A percentile compares a stretch with the other conserved stretches of the same genome.
These are phyloP conservation scores for Polytrichum formosum DNA, from an alignment of 225 moss, liverwort and hornwort genomes.

Conservation along the genomic window DNA sequence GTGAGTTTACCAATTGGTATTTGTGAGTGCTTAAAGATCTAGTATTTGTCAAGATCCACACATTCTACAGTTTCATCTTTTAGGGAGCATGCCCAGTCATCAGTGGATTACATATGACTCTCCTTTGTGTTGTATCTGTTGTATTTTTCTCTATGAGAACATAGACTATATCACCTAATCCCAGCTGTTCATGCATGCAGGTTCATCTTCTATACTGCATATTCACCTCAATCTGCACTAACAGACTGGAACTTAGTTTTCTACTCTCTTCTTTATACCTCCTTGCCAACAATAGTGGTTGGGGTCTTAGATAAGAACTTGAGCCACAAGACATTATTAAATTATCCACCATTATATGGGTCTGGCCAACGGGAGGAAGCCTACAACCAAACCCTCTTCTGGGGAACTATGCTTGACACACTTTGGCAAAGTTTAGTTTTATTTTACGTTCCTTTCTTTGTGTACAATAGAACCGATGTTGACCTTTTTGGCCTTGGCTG, in stretches of 20 bases:
- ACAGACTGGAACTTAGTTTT: slow-evolving; percentile 56
- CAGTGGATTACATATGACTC: too few relatives aligned
- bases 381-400: slow-evolving; percentile 42
- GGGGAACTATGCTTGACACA: slow-evolving; percentile 53
- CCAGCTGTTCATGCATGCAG: slow-evolving; percentile 19
- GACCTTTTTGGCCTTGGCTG: slow-evolving; percentile 43
- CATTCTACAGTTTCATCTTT: too few relatives aligned
- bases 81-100: too few relatives aligned
- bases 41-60: too few relatives aligned
- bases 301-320: slow-evolving; percentile 55
- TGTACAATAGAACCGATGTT: slow-evolving; percentile 25
- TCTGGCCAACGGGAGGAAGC: slow-evolving; percentile 30
- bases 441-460: slow-evolving; percentile 45
- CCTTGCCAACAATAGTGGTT: slow-evolving; percentile 48
- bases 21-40: too few relatives aligned
- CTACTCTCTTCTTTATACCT: slow-evolving; percentile 50
- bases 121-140: too few relatives aligned
- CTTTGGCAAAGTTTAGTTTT: slow-evolving; percentile 58
- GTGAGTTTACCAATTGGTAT: slow-evolving; percentile 15
- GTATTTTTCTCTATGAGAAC: too few relatives aligned
- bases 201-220: slow-evolving; percentile 48
- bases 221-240: slow-evolving; percentile 41
- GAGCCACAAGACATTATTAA: slow-evolving; percentile 34
- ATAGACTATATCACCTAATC: not conserved
- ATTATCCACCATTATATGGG: slow-evolving; percentile 38